Evolutionary conservation across 495 filamentous ascomycete genomes (phyloP).

Genomic region (Podospora sp.): DNA sequence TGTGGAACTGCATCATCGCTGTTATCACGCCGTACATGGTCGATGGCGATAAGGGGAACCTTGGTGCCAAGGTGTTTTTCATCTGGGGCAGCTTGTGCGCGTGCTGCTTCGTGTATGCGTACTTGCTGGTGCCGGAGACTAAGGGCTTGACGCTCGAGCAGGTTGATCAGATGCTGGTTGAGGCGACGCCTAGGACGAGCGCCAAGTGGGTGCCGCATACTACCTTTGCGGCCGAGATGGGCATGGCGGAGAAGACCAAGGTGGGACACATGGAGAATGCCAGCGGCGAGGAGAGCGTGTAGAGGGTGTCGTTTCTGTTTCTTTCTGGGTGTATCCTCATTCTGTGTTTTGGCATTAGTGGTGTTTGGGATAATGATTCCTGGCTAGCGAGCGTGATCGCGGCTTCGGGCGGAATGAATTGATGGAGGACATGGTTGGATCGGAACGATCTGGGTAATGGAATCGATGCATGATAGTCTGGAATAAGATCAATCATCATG

Average conservation of each 20-base stretch:
- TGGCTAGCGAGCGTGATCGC: no score
- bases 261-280: conserved; percentile 30
- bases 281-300: conserved; percentile 20
- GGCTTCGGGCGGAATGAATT: neutral
- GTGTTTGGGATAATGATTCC: neutral
- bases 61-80: conserved; percentile 74
- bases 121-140: conserved; percentile 80
- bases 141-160: conserved; percentile 90
- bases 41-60: conserved; percentile 67
- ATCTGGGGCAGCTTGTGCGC: conserved; percentile 73
- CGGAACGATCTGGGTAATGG: neutral
- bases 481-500: no score
- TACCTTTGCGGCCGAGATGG: conserved; percentile 59
- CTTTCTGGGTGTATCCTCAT: neutral
- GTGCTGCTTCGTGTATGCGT: conserved; percentile 67
- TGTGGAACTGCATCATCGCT: conserved; percentile 68
- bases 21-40: conserved; percentile 80
- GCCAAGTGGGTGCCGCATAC: conserved; percentile 68
- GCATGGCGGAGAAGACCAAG: conserved; percentile 25
- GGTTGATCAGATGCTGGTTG: conserved; percentile 85
- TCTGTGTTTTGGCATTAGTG: neutral
- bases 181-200: conserved; percentile 69
- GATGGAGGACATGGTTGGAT: neutral
- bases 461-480: neutral
- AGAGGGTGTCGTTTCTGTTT: neutral